phyloP scores from a whole-genome alignment of 441 rosid genomes.

The Aleurites moluccanus region DNA sequence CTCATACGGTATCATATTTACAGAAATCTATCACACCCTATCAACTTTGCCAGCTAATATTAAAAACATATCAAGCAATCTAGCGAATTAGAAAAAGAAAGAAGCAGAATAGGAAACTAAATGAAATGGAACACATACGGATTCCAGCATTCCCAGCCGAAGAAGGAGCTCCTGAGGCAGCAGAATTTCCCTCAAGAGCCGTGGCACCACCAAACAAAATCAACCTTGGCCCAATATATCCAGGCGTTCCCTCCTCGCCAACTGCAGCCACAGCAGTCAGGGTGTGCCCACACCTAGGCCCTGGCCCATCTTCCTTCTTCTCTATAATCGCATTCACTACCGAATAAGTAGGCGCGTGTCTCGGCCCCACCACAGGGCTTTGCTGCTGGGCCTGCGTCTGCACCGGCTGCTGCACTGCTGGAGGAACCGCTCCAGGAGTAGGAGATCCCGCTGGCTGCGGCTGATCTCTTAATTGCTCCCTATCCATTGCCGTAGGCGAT shows the following conservation, averaged over 20 bases:
- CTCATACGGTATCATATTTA: neutral
- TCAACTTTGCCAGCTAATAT: conserved; percentile 7
- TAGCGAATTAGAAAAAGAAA: neutral
- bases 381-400: conserved; percentile 47
- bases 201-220: conserved; percentile 97
- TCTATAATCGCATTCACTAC: conserved; percentile 76
- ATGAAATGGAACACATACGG: conserved; percentile 48
- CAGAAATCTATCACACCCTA: neutral
- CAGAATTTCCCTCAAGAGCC: conserved; percentile 93
- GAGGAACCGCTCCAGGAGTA: neutral
- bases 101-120: conserved; percentile 2
- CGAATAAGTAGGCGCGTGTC: conserved; percentile 87
- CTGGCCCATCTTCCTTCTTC: conserved; percentile 92
- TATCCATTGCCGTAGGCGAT: conserved; percentile 47
- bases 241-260: conserved; percentile 86
- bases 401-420: conserved; percentile 25
- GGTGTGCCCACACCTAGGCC: conserved; percentile 97
- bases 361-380: conserved; percentile 68
- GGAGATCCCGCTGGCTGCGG: conserved; percentile 32
- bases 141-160: conserved; percentile 98
- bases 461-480: conserved; percentile 47
- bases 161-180: conserved; percentile 82
- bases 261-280: conserved; percentile 91
- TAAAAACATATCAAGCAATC: neutral
- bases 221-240: conserved; percentile 82